Percentiles rank a stretch among this genome's conserved stretches.
Evolutionary conservation across 2,329 filamentous ascomycete species (phyloP).

Genomic region (Trichoderma atrobrunneum): DNA sequence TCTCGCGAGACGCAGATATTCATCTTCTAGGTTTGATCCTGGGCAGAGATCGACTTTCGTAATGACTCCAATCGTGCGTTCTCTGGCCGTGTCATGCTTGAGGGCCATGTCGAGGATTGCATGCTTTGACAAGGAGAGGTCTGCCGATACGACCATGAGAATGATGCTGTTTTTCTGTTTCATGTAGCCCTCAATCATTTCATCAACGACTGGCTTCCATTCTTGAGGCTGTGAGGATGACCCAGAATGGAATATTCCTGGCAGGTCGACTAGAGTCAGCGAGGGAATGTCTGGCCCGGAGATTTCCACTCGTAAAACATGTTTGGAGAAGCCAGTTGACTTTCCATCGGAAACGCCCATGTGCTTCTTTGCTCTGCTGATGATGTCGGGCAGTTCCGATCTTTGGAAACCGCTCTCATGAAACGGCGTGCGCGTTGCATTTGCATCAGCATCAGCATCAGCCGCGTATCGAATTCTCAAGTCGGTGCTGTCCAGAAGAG

Average conservation of each 20-base stretch:
- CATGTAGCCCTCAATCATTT: constrained; percentile 57
- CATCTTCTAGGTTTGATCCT: constrained; percentile 27
- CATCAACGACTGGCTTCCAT: constrained; percentile 43
- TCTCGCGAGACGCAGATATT: constrained; percentile 42
- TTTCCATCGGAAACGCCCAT: constrained; percentile 48
- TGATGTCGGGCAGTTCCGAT: constrained; percentile 33
- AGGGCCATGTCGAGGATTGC: constrained; percentile 51
- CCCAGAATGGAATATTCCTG: constrained; percentile 52
- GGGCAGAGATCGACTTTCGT: constrained; percentile 50
- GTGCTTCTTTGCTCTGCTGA: constrained; percentile 39
- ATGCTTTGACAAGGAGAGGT: constrained; percentile 43
- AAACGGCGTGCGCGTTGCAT: constrained; percentile 30
- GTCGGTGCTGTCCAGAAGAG: constrained; percentile 31
- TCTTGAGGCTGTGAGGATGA: constrained; percentile 44
- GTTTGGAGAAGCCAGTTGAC: constrained; percentile 41
- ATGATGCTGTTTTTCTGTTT: constrained; percentile 55
- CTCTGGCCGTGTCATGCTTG: constrained; percentile 26
- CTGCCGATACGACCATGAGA: constrained; percentile 55
- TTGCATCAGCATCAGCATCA: constrained; percentile 21
- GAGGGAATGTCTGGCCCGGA: constrained; percentile 47
- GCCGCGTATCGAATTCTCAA: constrained; percentile 32
- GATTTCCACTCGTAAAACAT: constrained; percentile 49
- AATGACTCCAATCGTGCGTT: constrained; percentile 53
- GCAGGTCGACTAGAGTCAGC: constrained; percentile 58
- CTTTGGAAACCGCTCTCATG: constrained; percentile 14